phyloP scores from a whole-genome alignment of 345 rosid species.

The Brassica juncea region DNA sequence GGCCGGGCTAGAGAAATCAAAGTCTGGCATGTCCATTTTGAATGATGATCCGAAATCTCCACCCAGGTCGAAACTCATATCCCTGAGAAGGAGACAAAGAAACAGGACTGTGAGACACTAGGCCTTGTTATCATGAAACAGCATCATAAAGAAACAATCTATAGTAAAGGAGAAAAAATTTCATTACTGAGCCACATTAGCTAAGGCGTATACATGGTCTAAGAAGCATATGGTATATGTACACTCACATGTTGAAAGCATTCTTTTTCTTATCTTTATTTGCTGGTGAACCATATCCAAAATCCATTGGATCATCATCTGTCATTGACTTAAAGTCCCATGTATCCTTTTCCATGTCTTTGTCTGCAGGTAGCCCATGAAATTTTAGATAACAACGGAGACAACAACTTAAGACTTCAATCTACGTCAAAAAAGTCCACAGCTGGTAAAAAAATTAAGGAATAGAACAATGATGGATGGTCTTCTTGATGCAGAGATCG shows the following conservation, averaged over 20 bases:
- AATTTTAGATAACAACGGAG: background rate
- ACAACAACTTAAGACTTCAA: constrained; percentile 20
- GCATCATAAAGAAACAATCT: background rate
- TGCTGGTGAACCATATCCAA: constrained; percentile 55
- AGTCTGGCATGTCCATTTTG: constrained; percentile 75
- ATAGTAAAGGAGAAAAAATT: background rate
- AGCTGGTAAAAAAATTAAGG: background rate
- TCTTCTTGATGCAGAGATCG: constrained; percentile 7
- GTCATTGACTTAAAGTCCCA: constrained; percentile 68
- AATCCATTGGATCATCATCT: constrained; percentile 69
- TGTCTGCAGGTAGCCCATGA: constrained; percentile 49
- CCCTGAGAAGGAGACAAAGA: constrained; percentile 49
- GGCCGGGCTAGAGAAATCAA: constrained; percentile 70
- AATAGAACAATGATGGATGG: background rate
- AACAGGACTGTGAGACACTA: constrained; percentile 25
- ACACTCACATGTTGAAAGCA: constrained; percentile 76
- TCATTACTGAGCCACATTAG: constrained; percentile 1
- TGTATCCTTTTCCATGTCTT: constrained; percentile 73
- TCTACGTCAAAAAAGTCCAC: background rate
- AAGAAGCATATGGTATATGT: constrained; percentile 8
- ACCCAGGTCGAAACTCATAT: constrained; percentile 74
- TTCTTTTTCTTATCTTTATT: constrained; percentile 63
- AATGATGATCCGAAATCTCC: constrained; percentile 71
- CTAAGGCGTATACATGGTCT: constrained; percentile 2
- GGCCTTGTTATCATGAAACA: constrained; percentile 13